Percentiles rank a stretch among this genome's conserved stretches.
phyloP scores from a whole-genome alignment of 2,329 filamentous ascomycete species.

The Hypoxylon sp. region DNA sequence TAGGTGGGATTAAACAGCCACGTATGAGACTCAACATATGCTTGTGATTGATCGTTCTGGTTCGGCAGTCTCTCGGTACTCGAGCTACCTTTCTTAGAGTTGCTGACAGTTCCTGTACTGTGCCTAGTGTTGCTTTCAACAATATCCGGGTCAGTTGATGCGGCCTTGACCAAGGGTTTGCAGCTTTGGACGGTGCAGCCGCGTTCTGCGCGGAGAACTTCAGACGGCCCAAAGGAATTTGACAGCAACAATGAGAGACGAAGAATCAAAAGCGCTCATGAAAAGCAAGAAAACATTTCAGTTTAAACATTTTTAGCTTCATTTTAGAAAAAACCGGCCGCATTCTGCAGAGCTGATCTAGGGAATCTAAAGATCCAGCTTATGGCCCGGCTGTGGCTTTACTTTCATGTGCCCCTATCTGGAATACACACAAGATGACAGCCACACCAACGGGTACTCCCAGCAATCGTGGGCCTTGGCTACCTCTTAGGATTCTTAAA shows the following conservation, averaged over 20 bases:
- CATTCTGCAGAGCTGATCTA: slow-evolving; percentile 43
- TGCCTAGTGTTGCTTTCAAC: slow-evolving; percentile 37
- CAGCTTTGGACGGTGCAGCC: slow-evolving; percentile 39
- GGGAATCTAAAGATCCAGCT: slow-evolving; percentile 48
- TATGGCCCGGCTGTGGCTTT: slow-evolving; percentile 47
- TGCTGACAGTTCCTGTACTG: slow-evolving; percentile 42
- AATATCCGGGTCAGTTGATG: slow-evolving; percentile 41
- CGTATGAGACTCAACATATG: slow-evolving; percentile 45
- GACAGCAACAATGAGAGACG: slow-evolving; percentile 32
- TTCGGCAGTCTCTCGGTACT: slow-evolving; percentile 43
- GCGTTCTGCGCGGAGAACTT: slow-evolving; percentile 42
- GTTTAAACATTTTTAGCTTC: slow-evolving; percentile 47
- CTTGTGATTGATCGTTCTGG: slow-evolving; percentile 44
- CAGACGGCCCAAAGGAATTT: slow-evolving; percentile 25
- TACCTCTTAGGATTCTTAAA: slow-evolving; percentile 38
- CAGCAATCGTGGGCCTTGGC: slow-evolving; percentile 45
- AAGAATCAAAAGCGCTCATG: slow-evolving; percentile 28
- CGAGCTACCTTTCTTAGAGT: slow-evolving; percentile 42
- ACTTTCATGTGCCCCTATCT: slow-evolving; percentile 44
- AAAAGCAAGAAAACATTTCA: slow-evolving; percentile 30
- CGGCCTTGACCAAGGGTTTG: slow-evolving; percentile 43
- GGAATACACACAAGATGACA: slow-evolving; percentile 40
- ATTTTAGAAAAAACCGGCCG: slow-evolving; percentile 45
- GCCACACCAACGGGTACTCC: slow-evolving; percentile 41
- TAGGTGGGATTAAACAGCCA: slow-evolving; percentile 52